These are phyloP conservation scores for Dendrocalamus sinicus DNA, from an alignment of 176 grass and related monocot species.

Conservation along the genomic window DNA sequence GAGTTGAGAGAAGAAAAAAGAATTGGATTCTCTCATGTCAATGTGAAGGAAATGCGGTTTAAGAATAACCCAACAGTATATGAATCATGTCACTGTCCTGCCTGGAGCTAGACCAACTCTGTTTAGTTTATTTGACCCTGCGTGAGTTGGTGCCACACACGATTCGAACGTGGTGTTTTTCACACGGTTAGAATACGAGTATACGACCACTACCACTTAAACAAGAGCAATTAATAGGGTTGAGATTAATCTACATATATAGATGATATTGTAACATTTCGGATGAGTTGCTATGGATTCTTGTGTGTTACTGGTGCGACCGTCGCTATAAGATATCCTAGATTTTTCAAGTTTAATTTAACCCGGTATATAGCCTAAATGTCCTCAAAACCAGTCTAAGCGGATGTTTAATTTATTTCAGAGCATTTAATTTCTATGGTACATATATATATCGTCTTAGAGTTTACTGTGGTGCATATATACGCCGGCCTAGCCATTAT, in stretches of 20 bases:
- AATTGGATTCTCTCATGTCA: slow-evolving; percentile 34
- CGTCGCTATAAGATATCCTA: no score
- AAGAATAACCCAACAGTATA: neutral
- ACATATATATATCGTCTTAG: no score
- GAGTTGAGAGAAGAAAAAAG: neutral
- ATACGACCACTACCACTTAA: neutral
- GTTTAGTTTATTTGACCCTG: neutral
- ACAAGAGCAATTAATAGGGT: neutral
- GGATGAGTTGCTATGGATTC: no score
- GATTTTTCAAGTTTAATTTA: no score
- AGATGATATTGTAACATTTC: neutral
- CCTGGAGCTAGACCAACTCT: neutral
- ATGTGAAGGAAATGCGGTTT: slow-evolving; percentile 22
- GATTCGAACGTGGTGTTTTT: slow-evolving; percentile 8
- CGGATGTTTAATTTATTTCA: no score
- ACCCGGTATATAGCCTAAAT: no score
- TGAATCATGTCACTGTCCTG: slow-evolving; percentile 12
- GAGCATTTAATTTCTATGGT: no score
- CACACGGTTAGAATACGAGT: neutral
- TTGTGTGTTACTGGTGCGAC: no score
- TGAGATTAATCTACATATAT: neutral
- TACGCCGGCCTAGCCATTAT: no score
- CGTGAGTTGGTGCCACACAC: neutral
- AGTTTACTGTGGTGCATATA: no score
- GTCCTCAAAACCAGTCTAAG: no score